These are phyloP conservation scores for Metrosideros polymorpha DNA, from an alignment of 441 rosid species.

Conservation along the genomic window DNA sequence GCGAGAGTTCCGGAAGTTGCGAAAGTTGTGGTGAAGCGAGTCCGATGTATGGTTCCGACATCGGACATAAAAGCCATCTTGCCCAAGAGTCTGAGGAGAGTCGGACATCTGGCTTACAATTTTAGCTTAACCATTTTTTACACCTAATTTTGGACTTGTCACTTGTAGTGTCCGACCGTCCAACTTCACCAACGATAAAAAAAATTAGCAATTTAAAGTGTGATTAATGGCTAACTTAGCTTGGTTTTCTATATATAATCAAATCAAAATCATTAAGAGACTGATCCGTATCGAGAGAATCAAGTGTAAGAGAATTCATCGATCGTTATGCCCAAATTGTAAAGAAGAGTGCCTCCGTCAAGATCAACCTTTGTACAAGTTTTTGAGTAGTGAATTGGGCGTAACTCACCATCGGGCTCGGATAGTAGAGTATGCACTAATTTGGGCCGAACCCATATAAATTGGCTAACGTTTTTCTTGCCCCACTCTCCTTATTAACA, in stretches of 20 bases:
- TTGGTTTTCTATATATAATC: not conserved
- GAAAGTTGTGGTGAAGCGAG: too few species aligned
- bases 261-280: not conserved
- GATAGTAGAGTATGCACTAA: not conserved
- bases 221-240: not conserved
- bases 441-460: not conserved
- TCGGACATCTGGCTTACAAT: not conserved
- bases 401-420: accelerated
- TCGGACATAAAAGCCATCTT: not conserved
- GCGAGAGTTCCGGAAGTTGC: not conserved
- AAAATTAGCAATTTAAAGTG: not conserved
- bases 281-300: not conserved
- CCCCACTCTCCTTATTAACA: not conserved
- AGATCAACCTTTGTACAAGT: not conserved
- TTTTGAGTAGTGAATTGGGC: not conserved
- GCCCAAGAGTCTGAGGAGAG: not conserved
- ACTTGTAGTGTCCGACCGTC: not conserved
- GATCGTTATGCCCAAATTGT: not conserved
- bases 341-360: not conserved
- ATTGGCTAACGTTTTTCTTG: not conserved
- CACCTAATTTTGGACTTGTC: not conserved
- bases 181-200: not conserved
- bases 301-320: not conserved
- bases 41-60: not conserved
- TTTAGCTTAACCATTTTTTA: not conserved